These are phyloP conservation scores for Sphagnurus paluster DNA, from an alignment of 1,284 basidiomycete genomes.

Conservation along the genomic window DNA sequence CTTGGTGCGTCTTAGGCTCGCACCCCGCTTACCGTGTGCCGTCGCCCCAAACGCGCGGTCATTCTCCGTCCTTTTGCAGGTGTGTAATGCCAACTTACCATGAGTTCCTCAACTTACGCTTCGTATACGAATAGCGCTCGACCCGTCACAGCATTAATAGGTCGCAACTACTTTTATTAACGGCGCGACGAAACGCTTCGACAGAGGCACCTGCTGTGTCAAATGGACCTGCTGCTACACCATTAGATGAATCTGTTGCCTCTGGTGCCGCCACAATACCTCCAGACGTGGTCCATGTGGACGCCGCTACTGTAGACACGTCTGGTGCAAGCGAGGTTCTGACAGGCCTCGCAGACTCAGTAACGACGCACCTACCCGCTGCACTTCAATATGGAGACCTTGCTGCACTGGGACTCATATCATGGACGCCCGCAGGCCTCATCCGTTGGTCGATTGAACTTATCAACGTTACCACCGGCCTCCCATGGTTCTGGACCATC, in stretches of 20 bases:
- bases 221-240: background rate
- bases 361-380: conserved; percentile 30
- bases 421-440: conserved; percentile 61
- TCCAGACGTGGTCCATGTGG: background rate
- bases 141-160: conserved; percentile 7
- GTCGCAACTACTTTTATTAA: conserved; percentile 5
- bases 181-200: conserved; percentile 18
- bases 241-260: conserved; percentile 2
- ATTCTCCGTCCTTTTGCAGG: conserved; percentile 22
- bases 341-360: conserved; percentile 27
- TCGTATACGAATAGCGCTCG: conserved; percentile 15
- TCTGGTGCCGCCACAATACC: conserved; percentile 4
- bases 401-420: conserved; percentile 69
- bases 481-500: conserved; percentile 90
- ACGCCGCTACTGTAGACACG: conserved; percentile 4
- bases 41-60: conserved; percentile 14
- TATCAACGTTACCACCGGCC: conserved; percentile 70
- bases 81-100: conserved; percentile 2
- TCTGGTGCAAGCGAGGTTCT: too few species aligned
- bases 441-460: conserved; percentile 71
- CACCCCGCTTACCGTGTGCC: conserved; percentile 12
- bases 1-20: too few species aligned
- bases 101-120: conserved; percentile 13
- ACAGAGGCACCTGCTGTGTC: conserved; percentile 12
- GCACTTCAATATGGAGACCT: conserved; percentile 80